These are phyloP conservation scores for Chrysoporthe puriensis DNA, from an alignment of 2,329 filamentous ascomycete genomes.

Conservation along the genomic window DNA sequence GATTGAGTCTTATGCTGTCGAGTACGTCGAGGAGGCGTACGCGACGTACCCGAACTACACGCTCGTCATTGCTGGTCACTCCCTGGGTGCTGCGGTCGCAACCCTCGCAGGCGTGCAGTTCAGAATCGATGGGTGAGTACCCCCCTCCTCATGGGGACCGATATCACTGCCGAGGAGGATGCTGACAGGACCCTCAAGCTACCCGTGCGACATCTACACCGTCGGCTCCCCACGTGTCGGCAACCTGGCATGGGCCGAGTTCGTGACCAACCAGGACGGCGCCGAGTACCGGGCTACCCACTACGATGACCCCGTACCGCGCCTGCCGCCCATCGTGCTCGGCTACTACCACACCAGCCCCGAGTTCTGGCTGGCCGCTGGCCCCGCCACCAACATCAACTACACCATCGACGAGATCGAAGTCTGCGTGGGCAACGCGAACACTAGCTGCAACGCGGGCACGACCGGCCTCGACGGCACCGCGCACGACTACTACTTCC, in stretches of 20 bases:
- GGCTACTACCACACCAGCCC: constrained; percentile 70
- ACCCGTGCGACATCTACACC: constrained; percentile 61
- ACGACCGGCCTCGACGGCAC: constrained; percentile 47
- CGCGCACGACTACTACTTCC: constrained; percentile 56
- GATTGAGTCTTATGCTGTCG: constrained; percentile 46
- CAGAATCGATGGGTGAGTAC: constrained; percentile 45
- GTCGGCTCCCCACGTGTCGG: constrained; percentile 71
- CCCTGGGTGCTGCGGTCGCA: constrained; percentile 68
- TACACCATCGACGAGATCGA: constrained; percentile 47
- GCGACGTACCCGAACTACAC: constrained; percentile 53
- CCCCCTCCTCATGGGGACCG: neutral
- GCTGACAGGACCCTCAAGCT: constrained; percentile 22
- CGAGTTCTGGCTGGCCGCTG: constrained; percentile 65
- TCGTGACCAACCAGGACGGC: constrained; percentile 52
- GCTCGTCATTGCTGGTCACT: constrained; percentile 68
- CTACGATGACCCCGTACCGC: constrained; percentile 67
- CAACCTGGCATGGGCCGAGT: constrained; percentile 57
- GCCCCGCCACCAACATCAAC: constrained; percentile 38
- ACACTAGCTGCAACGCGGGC: constrained; percentile 55
- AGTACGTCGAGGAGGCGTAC: constrained; percentile 48
- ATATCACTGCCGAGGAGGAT: neutral
- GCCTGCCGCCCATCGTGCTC: constrained; percentile 63
- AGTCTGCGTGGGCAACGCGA: constrained; percentile 53
- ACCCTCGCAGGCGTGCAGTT: constrained; percentile 62
- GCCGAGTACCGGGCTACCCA: constrained; percentile 69